A percentile compares a stretch with the other conserved stretches of the same genome.
phyloP scores from a whole-genome alignment of 495 filamentous ascomycete species.

The Amphirosellinia nigrospora region DNA sequence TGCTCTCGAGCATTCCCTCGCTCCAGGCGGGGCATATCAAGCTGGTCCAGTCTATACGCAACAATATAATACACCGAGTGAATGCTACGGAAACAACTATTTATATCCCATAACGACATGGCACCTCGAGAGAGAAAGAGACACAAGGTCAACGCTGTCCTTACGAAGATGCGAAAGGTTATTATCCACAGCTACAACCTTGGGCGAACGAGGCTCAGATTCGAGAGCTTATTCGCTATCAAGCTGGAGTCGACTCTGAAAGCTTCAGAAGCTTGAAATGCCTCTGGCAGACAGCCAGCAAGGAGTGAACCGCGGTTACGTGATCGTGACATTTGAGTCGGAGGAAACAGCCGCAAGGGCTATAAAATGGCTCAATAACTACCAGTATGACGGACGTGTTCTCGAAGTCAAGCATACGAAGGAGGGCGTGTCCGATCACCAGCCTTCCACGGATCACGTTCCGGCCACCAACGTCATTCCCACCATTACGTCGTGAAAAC shows the following conservation, averaged over 20 bases:
- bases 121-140: conserved; percentile 18
- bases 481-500: conserved; percentile 26
- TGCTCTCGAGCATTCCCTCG: conserved; percentile 2
- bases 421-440: conserved; percentile 37
- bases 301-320: conserved; percentile 35
- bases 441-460: conserved; percentile 26
- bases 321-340: conserved; percentile 34
- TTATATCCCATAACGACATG: conserved; percentile 26
- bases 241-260: conserved; percentile 35
- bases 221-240: conserved; percentile 38
- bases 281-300: conserved; percentile 34
- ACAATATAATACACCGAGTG: conserved; percentile 27
- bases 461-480: conserved; percentile 26
- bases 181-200: conserved; percentile 41
- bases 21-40: conserved; percentile 22
- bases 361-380: conserved; percentile 35
- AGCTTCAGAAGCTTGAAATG: conserved; percentile 38
- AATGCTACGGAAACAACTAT: conserved; percentile 31
- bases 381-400: conserved; percentile 34
- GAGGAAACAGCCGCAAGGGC: conserved; percentile 37
- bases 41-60: conserved; percentile 29
- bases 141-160: conserved; percentile 23
- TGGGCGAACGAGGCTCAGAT: conserved; percentile 35
- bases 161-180: conserved; percentile 36
- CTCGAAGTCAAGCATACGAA: conserved; percentile 36